Evolutionary conservation across 2,329 filamentous ascomycete genomes (phyloP), one percentile per base, ranked within the genome.

Genomic region (Fusarium aywerte): DNA sequence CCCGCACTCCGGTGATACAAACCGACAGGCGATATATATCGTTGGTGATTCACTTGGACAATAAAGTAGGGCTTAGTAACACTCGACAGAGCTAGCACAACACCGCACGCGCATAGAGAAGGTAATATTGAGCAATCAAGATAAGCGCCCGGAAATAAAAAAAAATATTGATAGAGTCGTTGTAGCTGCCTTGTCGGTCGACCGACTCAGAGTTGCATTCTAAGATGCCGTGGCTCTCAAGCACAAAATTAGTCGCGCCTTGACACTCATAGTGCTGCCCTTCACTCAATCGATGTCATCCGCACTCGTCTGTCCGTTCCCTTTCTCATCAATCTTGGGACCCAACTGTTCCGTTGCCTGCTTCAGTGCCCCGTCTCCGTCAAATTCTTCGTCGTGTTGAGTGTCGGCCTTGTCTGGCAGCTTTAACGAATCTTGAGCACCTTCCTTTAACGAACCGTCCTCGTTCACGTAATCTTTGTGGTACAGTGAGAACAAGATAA

Each of bases 401-500:
- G 44, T 36, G 4, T 42, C 36, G 16, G 45, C 49, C 7, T 43
- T 20, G 16, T 67, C 45, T 25, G 54, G 55, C 8, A 32, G 35
- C 18, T 70, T 69, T 1, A 63, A 62, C 11, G 67, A 75, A 38
- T 78, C 75, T 18, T 74, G 76, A 0, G 79, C 79, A 1, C 76
- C 77, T 13, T 72, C 67, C 69, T 86, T 88, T 10, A 89, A 74
- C 2, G 81, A 82, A 2, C 86, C 87, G 49, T 88, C 82, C 61
- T 88, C 85, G 66, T 87, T 83, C 32, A 89, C 80, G 63, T 90
- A 84, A 44, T 92, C 89, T 55, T 87, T 89, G 10, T 90, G 85
- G 61, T 96, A 84, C 5, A 97, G 82, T 18, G 89, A 90, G 76
- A 98, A 95, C 7, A 93, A 79, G 16, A 98, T 83, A 43, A 95